A percentile compares a stretch with the other conserved stretches of the same genome.
Evolutionary conservation across 306 rosid species (phyloP).

Genomic region (Quercus berberidifolia): DNA sequence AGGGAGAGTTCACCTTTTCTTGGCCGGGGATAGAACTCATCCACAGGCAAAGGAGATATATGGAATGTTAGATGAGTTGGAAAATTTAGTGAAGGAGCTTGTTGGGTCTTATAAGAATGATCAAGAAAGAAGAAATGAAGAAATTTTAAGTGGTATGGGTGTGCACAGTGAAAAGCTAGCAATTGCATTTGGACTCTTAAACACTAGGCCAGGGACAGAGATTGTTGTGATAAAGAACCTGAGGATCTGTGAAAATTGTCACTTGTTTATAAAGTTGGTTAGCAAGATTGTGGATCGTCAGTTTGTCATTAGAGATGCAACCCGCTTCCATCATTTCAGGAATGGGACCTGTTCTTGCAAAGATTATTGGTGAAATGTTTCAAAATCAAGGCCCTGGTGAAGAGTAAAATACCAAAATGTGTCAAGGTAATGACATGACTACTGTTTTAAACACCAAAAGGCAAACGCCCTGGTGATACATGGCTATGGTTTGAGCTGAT

Average conservation of each 20-base stretch:
- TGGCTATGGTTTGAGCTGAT: not conserved
- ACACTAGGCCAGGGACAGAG: conserved; percentile 51
- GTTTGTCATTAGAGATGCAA: conserved; percentile 77
- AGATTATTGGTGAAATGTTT: conserved; percentile 64
- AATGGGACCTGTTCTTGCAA: conserved; percentile 82
- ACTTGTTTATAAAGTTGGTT: conserved; percentile 66
- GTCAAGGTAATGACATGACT: not conserved
- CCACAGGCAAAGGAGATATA: conserved; percentile 49
- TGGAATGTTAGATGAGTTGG: conserved; percentile 53
- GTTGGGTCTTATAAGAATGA: conserved; percentile 24
- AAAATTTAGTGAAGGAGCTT: conserved; percentile 42
- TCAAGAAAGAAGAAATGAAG: conserved; percentile 35
- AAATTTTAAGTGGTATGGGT: conserved; percentile 35
- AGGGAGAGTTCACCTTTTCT: conserved; percentile 67
- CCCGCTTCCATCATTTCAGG: conserved; percentile 84
- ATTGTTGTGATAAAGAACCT: conserved; percentile 77
- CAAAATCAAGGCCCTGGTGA: not conserved
- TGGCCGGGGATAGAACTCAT: conserved; percentile 68
- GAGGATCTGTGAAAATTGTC: conserved; percentile 83
- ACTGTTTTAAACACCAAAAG: no score
- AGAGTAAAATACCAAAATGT: not conserved
- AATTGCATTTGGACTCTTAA: conserved; percentile 62
- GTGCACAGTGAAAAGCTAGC: conserved; percentile 85
- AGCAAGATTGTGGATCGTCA: conserved; percentile 73
- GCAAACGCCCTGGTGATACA: not conserved